phyloP scores from a whole-genome alignment of 495 filamentous ascomycete genomes.

The Melanomma pulvis-pyrius region DNA sequence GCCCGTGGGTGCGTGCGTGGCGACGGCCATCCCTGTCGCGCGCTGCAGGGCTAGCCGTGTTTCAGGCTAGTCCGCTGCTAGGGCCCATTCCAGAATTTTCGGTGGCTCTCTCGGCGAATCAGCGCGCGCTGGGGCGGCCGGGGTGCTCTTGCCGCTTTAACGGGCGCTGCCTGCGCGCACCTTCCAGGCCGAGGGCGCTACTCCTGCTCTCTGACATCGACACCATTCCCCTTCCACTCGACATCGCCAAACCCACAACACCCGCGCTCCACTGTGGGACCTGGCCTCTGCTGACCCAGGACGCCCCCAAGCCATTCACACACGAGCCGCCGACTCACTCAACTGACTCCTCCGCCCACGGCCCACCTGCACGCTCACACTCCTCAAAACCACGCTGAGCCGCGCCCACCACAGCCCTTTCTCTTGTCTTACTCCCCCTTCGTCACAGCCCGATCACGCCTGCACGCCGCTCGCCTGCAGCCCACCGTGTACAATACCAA shows the following conservation, averaged over 20 bases:
- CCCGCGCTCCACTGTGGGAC: constrained; percentile 23
- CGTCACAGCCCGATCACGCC: constrained; percentile 9
- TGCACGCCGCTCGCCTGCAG: constrained; percentile 7
- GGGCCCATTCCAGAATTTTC: neutral
- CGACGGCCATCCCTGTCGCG: too few relatives aligned
- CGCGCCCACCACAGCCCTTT: constrained; percentile 10
- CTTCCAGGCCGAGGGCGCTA: neutral
- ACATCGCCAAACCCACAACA: constrained; percentile 18
- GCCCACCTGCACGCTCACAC: neutral
- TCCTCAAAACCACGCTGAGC: constrained; percentile 36
- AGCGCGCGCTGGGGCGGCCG: neutral
- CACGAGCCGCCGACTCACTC: constrained; percentile 17
- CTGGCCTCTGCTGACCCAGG: constrained; percentile 19
- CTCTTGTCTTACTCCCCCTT: constrained; percentile 10
- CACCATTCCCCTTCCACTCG: constrained; percentile 10
- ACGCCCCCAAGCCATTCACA: neutral
- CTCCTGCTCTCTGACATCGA: constrained; percentile 13
- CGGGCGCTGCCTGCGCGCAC: neutral
- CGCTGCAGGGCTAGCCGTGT: too few relatives aligned
- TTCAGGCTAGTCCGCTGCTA: neutral
- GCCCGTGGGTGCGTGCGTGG: too few relatives aligned
- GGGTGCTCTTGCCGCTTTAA: constrained; percentile 6
- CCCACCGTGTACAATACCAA: constrained; percentile 1
- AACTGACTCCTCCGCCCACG: neutral
- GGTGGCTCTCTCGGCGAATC: neutral